A percentile compares a stretch with the other conserved stretches of the same genome.
phyloP scores from a whole-genome alignment of 805 yeast genomes.

The Zygosaccharomyces bisporus region DNA sequence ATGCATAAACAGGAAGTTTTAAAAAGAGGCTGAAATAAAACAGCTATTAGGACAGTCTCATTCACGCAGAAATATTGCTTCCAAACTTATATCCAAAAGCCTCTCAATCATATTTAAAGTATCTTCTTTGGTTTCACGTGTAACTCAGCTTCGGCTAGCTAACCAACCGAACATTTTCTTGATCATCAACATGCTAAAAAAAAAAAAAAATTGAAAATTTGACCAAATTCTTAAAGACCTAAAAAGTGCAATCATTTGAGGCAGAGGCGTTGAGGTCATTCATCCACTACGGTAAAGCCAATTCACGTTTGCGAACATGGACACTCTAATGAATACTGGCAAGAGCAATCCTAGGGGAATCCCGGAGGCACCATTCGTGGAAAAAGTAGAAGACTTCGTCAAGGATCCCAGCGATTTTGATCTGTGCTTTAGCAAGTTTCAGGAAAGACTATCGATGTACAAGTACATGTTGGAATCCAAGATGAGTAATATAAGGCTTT shows the following conservation, averaged over 20 bases:
- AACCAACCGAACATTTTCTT: too few relatives aligned
- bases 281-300: too few relatives aligned
- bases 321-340: constrained; percentile 44
- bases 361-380: constrained; percentile 93
- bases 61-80: too few relatives aligned
- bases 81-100: too few relatives aligned
- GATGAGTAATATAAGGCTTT: constrained; percentile 25
- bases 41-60: too few relatives aligned
- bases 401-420: constrained; percentile 69
- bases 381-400: constrained; percentile 70
- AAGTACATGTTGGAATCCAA: constrained; percentile 69
- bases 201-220: constrained; percentile 4
- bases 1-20: too few relatives aligned
- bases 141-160: too few relatives aligned
- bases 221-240: too few relatives aligned
- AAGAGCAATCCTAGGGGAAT: constrained; percentile 87
- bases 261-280: too few relatives aligned
- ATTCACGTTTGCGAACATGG: constrained; percentile 20
- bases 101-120: background rate
- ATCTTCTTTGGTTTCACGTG: background rate
- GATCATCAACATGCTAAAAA: background rate
- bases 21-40: too few relatives aligned
- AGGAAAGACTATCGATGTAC: constrained; percentile 84
- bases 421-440: constrained; percentile 65
- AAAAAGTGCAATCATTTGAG: too few relatives aligned